phyloP scores from a whole-genome alignment of 495 filamentous ascomycete species.

The Immersiella caudata region DNA sequence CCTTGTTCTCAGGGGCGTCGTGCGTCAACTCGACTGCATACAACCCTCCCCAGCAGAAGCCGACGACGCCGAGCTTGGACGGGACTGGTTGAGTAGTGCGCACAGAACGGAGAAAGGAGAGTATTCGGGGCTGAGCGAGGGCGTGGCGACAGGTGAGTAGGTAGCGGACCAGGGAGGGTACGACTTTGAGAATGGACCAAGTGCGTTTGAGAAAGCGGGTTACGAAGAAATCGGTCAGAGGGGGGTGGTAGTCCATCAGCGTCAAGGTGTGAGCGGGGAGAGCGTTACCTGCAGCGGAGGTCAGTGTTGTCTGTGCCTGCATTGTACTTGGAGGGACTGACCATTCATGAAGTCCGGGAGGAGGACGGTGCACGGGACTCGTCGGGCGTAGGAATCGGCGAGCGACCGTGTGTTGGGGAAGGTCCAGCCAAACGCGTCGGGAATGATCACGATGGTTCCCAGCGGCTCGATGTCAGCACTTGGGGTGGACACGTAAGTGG shows the following conservation, averaged over 20 bases:
- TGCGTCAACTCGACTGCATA: slow-evolving; percentile 50
- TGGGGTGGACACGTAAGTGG: slow-evolving; percentile 53
- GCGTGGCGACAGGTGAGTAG: slow-evolving; percentile 39
- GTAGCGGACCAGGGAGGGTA: slow-evolving; percentile 27
- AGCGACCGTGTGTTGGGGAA: slow-evolving; percentile 57
- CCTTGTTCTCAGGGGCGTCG: slow-evolving; percentile 27
- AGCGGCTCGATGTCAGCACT: slow-evolving; percentile 36
- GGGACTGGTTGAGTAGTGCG: slow-evolving; percentile 35
- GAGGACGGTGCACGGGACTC: slow-evolving; percentile 53
- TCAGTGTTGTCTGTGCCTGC: background rate
- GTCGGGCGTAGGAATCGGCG: slow-evolving; percentile 56
- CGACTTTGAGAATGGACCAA: slow-evolving; percentile 2
- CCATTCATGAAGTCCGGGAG: slow-evolving; percentile 65
- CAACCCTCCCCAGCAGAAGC: slow-evolving; percentile 66
- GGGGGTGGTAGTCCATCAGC: background rate
- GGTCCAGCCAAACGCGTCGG: slow-evolving; percentile 63
- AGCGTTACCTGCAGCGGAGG: slow-evolving; percentile 2
- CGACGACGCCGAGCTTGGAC: slow-evolving; percentile 48
- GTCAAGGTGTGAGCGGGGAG: slow-evolving; percentile 5
- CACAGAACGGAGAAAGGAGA: slow-evolving; percentile 50
- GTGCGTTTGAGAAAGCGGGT: background rate
- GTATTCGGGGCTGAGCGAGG: slow-evolving; percentile 47
- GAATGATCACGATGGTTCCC: slow-evolving; percentile 56
- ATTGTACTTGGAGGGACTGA: slow-evolving; percentile 30
- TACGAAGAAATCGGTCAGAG: background rate